Evolutionary conservation across 768 basidiomycete genomes (phyloP), one percentile per base, ranked within the genome.

Genomic region (Trametes cinnabarina): DNA sequence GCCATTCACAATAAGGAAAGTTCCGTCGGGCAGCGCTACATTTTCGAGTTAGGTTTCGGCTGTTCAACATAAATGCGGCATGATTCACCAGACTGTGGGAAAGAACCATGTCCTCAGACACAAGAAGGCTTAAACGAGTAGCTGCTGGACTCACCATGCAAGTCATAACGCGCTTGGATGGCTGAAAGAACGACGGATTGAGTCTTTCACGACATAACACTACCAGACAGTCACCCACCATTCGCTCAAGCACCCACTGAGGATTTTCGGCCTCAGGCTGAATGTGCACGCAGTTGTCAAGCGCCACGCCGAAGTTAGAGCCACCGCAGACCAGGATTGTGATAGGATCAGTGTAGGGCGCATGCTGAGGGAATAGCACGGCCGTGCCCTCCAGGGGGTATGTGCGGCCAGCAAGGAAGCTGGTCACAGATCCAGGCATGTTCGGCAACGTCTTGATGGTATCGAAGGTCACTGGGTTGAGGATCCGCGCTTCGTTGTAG

Each of bases 401-500:
- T 17, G 86, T 86, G 28, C 91, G 82, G 26, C 90, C 87, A 12
- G 77, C 86, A n/a, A 83, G 70, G 73, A 86, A 85, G 64, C 86
- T 82, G 58, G 82, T 84, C 44, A 92, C 90, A 0, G 85, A 77
- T 0, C 85, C 89, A 0, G 90, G 90, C 61, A 88, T 83, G 63
- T 90, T 89, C 15, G 90, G 90, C 5, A 91, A 70, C 7, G 74
- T 71, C 5, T 71, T 71, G 52, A 84, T 69, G 0, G 90, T 91
- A 20, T 76, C 71, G 61, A 92, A 90, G 1, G 81, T 87, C 11
- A 68, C 74, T 0, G 86, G 83, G 56, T 92, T 80, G 25, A 92
- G 74, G 58, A 92, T 82, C 15, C 90, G 84, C 0, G 90, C 90
- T 69, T 92, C 87, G 60, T 92, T 92, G 73, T 84, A 91, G 66